Conservation (phyloP, 768 basidiomycete species). For the Leccinum variicolor region DNA sequence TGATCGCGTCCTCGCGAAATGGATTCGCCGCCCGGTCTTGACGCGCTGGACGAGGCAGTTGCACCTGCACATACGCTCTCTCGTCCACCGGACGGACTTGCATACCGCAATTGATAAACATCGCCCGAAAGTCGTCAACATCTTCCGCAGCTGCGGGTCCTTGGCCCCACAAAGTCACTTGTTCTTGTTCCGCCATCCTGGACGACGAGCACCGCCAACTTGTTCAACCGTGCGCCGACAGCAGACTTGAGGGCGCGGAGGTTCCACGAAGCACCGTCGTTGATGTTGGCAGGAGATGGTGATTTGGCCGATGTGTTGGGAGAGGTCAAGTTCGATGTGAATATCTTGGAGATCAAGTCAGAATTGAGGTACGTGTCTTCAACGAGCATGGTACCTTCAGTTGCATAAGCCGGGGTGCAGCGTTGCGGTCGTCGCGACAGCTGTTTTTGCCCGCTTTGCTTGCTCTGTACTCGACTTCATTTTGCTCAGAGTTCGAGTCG, state of each 20-base stretch:
- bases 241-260: constrained; percentile 54
- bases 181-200: constrained; percentile 42
- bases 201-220: constrained; percentile 71
- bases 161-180: constrained; percentile 50
- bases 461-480: constrained; percentile 85
- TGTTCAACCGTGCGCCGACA: constrained; percentile 49
- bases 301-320: constrained; percentile 21
- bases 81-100: constrained; percentile 30
- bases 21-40: constrained; percentile 43
- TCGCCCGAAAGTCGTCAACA: constrained; percentile 51
- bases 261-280: constrained; percentile 50
- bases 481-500: constrained; percentile 96
- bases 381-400: constrained; percentile 14
- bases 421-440: constrained; percentile 11
- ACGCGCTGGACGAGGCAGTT: constrained; percentile 47
- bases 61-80: constrained; percentile 32
- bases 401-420: constrained; percentile 6
- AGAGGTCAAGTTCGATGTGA: constrained; percentile 16
- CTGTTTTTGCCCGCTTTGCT: constrained; percentile 67
- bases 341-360: constrained; percentile 11
- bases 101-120: constrained; percentile 68
- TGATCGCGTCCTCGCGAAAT: constrained; percentile 47
- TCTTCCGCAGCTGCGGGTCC: constrained; percentile 47
- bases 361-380: not conserved
- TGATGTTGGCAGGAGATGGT: constrained; percentile 28